Percentiles rank a stretch among this genome's conserved stretches.
Evolutionary conservation across 257 asterid species (phyloP).

Genomic region (Striga asiatica): DNA sequence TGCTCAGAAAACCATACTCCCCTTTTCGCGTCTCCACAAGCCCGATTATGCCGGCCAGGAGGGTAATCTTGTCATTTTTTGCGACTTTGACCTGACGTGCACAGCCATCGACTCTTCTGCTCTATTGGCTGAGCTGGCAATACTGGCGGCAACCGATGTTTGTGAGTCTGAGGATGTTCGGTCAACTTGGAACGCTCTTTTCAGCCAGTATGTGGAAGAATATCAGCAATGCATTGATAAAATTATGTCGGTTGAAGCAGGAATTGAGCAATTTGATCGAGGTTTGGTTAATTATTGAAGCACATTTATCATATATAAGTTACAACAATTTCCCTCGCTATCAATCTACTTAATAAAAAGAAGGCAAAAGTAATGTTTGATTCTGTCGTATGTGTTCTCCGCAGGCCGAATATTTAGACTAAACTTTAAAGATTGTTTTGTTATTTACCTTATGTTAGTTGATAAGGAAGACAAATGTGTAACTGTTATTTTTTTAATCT

Average conservation of each 20-base stretch:
- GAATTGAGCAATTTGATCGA: constrained; percentile 13
- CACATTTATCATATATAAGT: not conserved
- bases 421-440: not conserved
- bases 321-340: not conserved
- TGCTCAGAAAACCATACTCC: constrained; percentile 35
- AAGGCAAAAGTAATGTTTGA: no score
- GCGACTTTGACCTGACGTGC: constrained; percentile 65
- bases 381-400: no score
- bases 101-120: constrained; percentile 55
- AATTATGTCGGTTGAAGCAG: constrained; percentile 30
- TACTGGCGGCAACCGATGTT: constrained; percentile 28
- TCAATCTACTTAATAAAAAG: no score
- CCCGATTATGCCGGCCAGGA: constrained; percentile 9
- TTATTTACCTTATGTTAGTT: not conserved
- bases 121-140: constrained; percentile 58
- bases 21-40: constrained; percentile 30
- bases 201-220: constrained; percentile 39
- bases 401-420: not conserved
- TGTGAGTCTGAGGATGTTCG: constrained; percentile 27
- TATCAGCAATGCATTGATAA: constrained; percentile 49
- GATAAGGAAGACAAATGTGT: no score
- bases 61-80: constrained; percentile 31
- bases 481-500: constrained; percentile 7
- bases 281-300: constrained; percentile 11
- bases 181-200: constrained; percentile 36